Evolutionary conservation across 768 basidiomycete species (phyloP), one percentile per base, ranked within the genome.

Genomic region (Boletus subcaerulescens): DNA sequence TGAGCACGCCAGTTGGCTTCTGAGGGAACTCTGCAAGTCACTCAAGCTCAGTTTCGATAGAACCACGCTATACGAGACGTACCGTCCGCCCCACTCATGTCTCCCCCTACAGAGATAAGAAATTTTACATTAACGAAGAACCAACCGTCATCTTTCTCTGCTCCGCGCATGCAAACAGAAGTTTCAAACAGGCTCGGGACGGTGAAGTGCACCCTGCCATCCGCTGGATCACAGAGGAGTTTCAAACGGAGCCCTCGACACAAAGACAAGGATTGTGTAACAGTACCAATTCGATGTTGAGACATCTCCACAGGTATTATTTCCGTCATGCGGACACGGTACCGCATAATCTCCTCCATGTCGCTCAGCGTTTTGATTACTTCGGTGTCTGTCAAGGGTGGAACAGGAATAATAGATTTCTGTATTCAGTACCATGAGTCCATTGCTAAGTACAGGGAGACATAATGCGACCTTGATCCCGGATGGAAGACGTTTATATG

Each of bases 261-360:
- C 42, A 33, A 57, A 57, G 61, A 64, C 8, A 63, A 55, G 26
- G 63, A 59, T 13, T 45, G 43, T 52, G 31, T 41, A 55, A 67
- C 70, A 73, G 52, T 75, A 86, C 84, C 80, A 58, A 92, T 89
- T 50, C 71, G 76, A 67, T 89, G 84, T 43, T 74, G 74, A 35
- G 80, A 80, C 90, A 95, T 89, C 66, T 93, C 89, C 18, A 87
- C 76, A 2, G 94, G 94, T 15, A 95, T 73, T 20, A 89, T 77
- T 65, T 97, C 94, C 20, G 80, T 75, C 74, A 90, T 82, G 36
- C 87, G 81, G 14, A 98, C 77, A 26, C 93, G 82, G 67, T 83
- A 91, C 8, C 86, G 85, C 58, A 95, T 87, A 11, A 82, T 80
- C 60, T 86, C 80, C 64, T 96, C 90, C 65, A 95, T 82, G 59